These are phyloP conservation scores for Leucocoprinus sp. DNA, from an alignment of 768 basidiomycete genomes.

Conservation along the genomic window DNA sequence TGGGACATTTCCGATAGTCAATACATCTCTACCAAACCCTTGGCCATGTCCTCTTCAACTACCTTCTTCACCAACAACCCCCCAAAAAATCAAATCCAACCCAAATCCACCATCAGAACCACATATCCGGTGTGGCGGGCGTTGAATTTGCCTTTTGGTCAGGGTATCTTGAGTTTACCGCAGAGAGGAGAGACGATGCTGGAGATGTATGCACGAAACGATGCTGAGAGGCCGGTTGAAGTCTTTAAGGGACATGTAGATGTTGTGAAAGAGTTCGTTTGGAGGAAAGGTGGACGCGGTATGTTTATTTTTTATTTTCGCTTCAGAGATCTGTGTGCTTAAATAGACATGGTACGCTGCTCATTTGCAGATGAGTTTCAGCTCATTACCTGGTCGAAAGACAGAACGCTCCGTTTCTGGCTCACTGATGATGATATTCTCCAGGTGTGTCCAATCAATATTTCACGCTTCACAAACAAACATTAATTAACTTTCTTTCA, in stretches of 20 bases:
- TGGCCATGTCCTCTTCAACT: not conserved
- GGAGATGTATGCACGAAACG: conserved; percentile 12
- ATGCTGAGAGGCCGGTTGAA: conserved; percentile 46
- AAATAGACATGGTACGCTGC: not conserved
- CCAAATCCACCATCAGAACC: conserved; percentile 54
- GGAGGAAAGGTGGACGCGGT: conserved; percentile 68
- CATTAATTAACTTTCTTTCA: conserved; percentile 9
- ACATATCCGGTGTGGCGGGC: conserved; percentile 94
- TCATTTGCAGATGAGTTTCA: conserved; percentile 40
- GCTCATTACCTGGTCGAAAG: conserved; percentile 71
- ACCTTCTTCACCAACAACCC: not conserved
- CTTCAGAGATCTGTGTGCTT: no score
- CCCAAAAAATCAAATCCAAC: conserved; percentile 18
- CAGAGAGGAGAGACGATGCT: conserved; percentile 80
- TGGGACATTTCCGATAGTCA: conserved; percentile 61
- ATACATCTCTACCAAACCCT: no score
- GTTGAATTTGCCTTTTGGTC: conserved; percentile 84
- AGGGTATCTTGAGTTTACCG: conserved; percentile 79
- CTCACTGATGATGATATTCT: conserved; percentile 67
- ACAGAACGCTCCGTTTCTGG: conserved; percentile 87
- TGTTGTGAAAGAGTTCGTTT: conserved; percentile 97
- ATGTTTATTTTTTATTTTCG: conserved; percentile 9
- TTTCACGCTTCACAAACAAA: not conserved
- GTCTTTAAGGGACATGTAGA: conserved; percentile 84
- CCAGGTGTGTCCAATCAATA: conserved; percentile 38